Evolutionary conservation across 139 green algal genomes (phyloP).

Genomic region (Raphidocelis subcapitata): DNA sequence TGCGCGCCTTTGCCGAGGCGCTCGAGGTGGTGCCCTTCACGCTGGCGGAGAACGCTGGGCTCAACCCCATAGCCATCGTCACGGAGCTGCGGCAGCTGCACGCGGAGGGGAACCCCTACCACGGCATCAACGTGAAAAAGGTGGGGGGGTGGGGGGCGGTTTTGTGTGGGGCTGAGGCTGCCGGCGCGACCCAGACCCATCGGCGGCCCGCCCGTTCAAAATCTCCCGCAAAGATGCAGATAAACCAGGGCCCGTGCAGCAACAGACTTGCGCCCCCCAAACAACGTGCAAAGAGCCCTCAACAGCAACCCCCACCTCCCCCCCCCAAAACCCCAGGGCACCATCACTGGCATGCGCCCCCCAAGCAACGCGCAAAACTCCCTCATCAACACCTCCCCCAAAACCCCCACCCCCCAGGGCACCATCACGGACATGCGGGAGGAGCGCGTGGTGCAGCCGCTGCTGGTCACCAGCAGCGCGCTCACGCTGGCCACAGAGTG

Average conservation of each 20-base stretch:
- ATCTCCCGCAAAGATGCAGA: too few relatives aligned
- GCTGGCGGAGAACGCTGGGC: constrained; percentile 96
- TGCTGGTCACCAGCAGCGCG: constrained; percentile 90
- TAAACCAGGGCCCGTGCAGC: too few relatives aligned
- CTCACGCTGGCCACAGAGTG: constrained; percentile 93
- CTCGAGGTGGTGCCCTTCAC: constrained; percentile 99
- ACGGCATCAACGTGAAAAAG: constrained; percentile 76
- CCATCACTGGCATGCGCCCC: too few relatives aligned
- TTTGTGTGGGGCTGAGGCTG: neutral
- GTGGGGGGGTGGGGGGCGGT: constrained; percentile 16
- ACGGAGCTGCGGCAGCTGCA: constrained; percentile 94
- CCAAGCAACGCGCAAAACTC: too few relatives aligned
- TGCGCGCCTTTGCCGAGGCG: constrained; percentile 92
- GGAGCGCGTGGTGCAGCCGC: constrained; percentile 95
- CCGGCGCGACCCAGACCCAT: too few relatives aligned
- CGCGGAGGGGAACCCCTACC: constrained; percentile 67
- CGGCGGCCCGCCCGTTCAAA: too few relatives aligned
- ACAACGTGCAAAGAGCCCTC: too few relatives aligned
- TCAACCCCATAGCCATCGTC: constrained; percentile 98
- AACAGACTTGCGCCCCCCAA: too few relatives aligned
- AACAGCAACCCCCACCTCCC: too few relatives aligned
- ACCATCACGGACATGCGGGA: constrained; percentile 93
- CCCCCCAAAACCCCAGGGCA: too few relatives aligned
- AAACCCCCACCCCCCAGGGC: too few relatives aligned
- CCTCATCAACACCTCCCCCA: too few relatives aligned